These are phyloP conservation scores for Tylopilus sp. DNA, from an alignment of 1,284 basidiomycete species.

Conservation along the genomic window DNA sequence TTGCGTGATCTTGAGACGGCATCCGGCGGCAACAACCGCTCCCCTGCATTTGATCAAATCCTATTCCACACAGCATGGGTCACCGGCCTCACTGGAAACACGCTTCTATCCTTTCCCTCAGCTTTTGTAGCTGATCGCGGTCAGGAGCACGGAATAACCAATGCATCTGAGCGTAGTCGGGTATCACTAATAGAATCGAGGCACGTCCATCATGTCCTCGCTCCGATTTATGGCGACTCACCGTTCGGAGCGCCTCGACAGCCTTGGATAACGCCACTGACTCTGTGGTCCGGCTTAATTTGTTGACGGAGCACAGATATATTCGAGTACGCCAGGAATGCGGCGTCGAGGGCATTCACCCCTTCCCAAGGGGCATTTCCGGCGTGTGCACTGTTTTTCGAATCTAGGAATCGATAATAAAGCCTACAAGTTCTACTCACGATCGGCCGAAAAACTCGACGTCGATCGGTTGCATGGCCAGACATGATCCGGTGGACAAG, in stretches of 20 bases:
- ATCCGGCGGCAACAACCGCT: conserved; percentile 66
- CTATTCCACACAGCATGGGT: not conserved
- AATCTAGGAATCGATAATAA: not conserved
- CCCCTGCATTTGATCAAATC: conserved; percentile 43
- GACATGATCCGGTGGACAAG: conserved; percentile 47
- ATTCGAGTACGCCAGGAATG: conserved; percentile 71
- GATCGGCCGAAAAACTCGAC: conserved; percentile 66
- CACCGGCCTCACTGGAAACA: conserved; percentile 50
- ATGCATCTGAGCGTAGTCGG: conserved; percentile 66
- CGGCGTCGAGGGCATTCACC: conserved; percentile 79
- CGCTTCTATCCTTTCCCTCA: conserved; percentile 48
- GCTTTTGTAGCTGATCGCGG: conserved; percentile 46
- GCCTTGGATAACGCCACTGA: conserved; percentile 63
- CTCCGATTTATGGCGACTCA: conserved; percentile 27
- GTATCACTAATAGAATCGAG: conserved; percentile 55
- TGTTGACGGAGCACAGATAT: conserved; percentile 75
- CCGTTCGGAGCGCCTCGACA: conserved; percentile 62
- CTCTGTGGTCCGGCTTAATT: conserved; percentile 57
- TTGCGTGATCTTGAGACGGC: conserved; percentile 48
- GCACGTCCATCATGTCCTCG: not conserved
- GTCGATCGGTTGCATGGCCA: conserved; percentile 54
- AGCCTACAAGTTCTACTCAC: conserved; percentile 37
- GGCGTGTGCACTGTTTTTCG: conserved; percentile 60
- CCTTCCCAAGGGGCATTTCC: conserved; percentile 78
- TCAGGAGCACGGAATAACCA: conserved; percentile 66